Percentiles rank a stretch among this genome's conserved stretches.
These are phyloP conservation scores for Pythium oligandrum DNA, from an alignment of 352 stramenopile species.

Conservation along the genomic window DNA sequence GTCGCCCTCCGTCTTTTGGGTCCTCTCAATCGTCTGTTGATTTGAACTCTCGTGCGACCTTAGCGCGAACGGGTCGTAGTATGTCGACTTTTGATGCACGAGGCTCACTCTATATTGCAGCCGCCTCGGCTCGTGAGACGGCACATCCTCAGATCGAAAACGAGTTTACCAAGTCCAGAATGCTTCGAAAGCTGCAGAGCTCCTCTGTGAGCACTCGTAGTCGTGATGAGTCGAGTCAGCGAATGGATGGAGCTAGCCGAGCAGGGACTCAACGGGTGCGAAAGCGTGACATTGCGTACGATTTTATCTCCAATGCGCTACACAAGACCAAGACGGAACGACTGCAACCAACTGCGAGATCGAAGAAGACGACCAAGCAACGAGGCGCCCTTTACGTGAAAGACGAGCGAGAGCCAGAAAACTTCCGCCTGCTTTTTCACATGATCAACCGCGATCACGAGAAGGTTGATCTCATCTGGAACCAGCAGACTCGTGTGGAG, in stretches of 20 bases:
- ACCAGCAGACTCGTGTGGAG: slow-evolving; percentile 83
- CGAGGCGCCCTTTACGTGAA: slow-evolving; percentile 7
- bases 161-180: slow-evolving; percentile 51
- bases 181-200: slow-evolving; percentile 59
- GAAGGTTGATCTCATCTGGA: slow-evolving; percentile 93
- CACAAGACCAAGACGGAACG: slow-evolving; percentile 30
- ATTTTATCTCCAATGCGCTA: slow-evolving; percentile 40
- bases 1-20: background rate
- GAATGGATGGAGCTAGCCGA: background rate
- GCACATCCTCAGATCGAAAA: slow-evolving; percentile 54
- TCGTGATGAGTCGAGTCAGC: background rate
- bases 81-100: slow-evolving; percentile 26
- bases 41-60: background rate
- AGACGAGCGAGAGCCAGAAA: slow-evolving; percentile 54
- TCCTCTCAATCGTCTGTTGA: no score
- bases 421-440: slow-evolving; percentile 95
- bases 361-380: slow-evolving; percentile 18
- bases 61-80: slow-evolving; percentile 6
- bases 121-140: slow-evolving; percentile 27
- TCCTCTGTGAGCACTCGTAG: slow-evolving; percentile 25
- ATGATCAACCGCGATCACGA: slow-evolving; percentile 91
- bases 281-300: slow-evolving; percentile 66
- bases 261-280: slow-evolving; percentile 29
- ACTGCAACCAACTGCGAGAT: slow-evolving; percentile 14
- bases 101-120: slow-evolving; percentile 22